Percentiles rank a stretch among this genome's conserved stretches.
Evolutionary conservation across 495 filamentous ascomycete genomes (phyloP).

Genomic region (Penicillium paxilli): DNA sequence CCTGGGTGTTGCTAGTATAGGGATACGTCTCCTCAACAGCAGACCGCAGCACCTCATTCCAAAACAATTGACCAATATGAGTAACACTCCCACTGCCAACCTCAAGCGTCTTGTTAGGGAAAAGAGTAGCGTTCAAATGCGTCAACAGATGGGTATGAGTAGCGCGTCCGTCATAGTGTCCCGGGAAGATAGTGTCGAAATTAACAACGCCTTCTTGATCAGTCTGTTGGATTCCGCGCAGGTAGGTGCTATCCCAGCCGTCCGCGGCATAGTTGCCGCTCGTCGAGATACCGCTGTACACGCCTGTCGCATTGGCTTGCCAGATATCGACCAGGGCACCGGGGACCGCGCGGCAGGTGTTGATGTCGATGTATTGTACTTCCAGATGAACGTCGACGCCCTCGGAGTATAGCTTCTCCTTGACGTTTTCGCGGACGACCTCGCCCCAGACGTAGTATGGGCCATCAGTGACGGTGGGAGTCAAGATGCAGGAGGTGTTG

Average conservation of each 20-base stretch:
- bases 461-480: slow-evolving; percentile 53
- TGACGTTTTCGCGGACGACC: slow-evolving; percentile 44
- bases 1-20: slow-evolving; percentile 57
- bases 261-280: slow-evolving; percentile 36
- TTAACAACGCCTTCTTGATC: slow-evolving; percentile 55
- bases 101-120: slow-evolving; percentile 50
- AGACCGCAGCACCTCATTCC: slow-evolving; percentile 55
- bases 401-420: slow-evolving; percentile 40
- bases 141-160: slow-evolving; percentile 58
- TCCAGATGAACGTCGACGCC: slow-evolving; percentile 48
- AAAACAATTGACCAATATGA: slow-evolving; percentile 59
- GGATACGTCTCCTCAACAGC: slow-evolving; percentile 55
- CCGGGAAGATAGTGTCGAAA: slow-evolving; percentile 60
- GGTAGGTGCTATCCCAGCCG: slow-evolving; percentile 48
- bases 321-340: slow-evolving; percentile 38
- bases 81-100: slow-evolving; percentile 38
- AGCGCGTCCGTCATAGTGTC: slow-evolving; percentile 60
- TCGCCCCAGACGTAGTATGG: slow-evolving; percentile 58
- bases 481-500: slow-evolving; percentile 54
- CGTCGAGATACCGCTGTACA: slow-evolving; percentile 48
- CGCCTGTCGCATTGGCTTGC: slow-evolving; percentile 51
- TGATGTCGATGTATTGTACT: slow-evolving; percentile 50
- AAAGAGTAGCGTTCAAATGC: slow-evolving; percentile 46
- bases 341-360: slow-evolving; percentile 32
- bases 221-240: slow-evolving; percentile 55